These are phyloP conservation scores for Alternaria triticimaculans DNA, from an alignment of 2,329 filamentous ascomycete species.

Conservation along the genomic window DNA sequence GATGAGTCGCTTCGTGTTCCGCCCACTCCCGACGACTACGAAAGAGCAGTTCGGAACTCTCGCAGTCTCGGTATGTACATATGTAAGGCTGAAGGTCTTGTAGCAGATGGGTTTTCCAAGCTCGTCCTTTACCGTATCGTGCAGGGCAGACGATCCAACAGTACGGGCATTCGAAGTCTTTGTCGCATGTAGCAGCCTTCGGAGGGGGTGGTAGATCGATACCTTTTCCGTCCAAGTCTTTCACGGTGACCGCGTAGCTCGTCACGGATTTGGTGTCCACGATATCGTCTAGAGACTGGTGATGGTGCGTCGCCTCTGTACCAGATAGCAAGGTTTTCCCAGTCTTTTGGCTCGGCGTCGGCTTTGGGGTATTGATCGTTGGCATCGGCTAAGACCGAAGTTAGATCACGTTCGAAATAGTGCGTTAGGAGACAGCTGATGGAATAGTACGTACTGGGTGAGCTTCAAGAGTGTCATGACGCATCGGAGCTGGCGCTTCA, in stretches of 20 bases:
- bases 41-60: slow-evolving; percentile 38
- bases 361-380: slow-evolving; percentile 10
- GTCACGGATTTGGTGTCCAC: slow-evolving; percentile 46
- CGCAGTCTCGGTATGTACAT: slow-evolving; percentile 45
- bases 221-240: slow-evolving; percentile 42
- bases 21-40: slow-evolving; percentile 48
- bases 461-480: slow-evolving; percentile 23
- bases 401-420: background rate
- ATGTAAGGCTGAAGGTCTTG: slow-evolving; percentile 49
- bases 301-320: slow-evolving; percentile 47
- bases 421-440: background rate
- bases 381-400: slow-evolving; percentile 1
- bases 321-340: slow-evolving; percentile 45
- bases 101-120: slow-evolving; percentile 46
- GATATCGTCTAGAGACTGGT: slow-evolving; percentile 47
- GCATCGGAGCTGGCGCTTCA: slow-evolving; percentile 13
- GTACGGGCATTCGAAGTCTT: slow-evolving; percentile 49
- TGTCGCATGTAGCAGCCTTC: slow-evolving; percentile 37
- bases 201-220: slow-evolving; percentile 46
- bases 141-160: slow-evolving; percentile 50
- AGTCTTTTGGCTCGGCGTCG: slow-evolving; percentile 40
- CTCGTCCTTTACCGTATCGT: slow-evolving; percentile 41
- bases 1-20: slow-evolving; percentile 47
- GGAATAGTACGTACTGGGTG: background rate
- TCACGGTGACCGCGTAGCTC: slow-evolving; percentile 46